Percentiles rank a stretch among this genome's conserved stretches.
Evolutionary conservation across 1,139 yeast species (phyloP).

Genomic region (Suhomyces choctaworum): DNA sequence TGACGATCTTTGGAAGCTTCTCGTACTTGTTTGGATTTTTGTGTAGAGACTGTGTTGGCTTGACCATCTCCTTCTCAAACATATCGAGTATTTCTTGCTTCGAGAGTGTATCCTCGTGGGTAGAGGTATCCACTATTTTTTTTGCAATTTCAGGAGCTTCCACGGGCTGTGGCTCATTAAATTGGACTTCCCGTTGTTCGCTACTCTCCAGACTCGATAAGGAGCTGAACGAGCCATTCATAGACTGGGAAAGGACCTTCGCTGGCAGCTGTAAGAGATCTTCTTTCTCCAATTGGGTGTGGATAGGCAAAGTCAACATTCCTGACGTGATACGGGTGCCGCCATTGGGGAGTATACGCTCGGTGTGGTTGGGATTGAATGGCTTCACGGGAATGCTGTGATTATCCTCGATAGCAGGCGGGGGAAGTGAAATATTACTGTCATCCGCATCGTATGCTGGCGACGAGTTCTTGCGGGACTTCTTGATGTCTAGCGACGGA

Average conservation of each 20-base stretch:
- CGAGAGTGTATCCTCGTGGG: slow-evolving; percentile 18
- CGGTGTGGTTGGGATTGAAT: slow-evolving; percentile 12
- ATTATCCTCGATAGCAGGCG: slow-evolving; percentile 30
- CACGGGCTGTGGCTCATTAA: neutral
- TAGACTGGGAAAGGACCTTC: slow-evolving; percentile 3
- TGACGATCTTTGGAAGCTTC: slow-evolving; percentile 13
- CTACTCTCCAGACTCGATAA: slow-evolving; percentile 5
- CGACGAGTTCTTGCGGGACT: slow-evolving; percentile 8
- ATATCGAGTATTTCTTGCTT: slow-evolving; percentile 28
- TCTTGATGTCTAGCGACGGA: slow-evolving; percentile 12
- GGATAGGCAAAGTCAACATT: slow-evolving; percentile 48
- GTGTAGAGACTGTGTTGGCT: slow-evolving; percentile 6
- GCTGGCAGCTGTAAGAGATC: slow-evolving; percentile 5
- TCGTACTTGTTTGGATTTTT: neutral
- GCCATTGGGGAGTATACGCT: slow-evolving; percentile 12
- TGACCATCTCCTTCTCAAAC: slow-evolving; percentile 21
- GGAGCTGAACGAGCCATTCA: slow-evolving; percentile 3
- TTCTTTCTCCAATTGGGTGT: slow-evolving; percentile 14
- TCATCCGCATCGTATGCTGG: slow-evolving; percentile 17
- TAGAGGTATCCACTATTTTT: neutral
- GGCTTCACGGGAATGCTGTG: slow-evolving; percentile 27
- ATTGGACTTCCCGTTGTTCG: neutral
- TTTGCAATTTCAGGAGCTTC: neutral
- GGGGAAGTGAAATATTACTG: slow-evolving; percentile 33
- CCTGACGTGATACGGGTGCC: slow-evolving; percentile 65